Base-by-base conservation (phyloP, 2,329 filamentous ascomycete genomes). In the Acrodontium crateriforme region DNA sequence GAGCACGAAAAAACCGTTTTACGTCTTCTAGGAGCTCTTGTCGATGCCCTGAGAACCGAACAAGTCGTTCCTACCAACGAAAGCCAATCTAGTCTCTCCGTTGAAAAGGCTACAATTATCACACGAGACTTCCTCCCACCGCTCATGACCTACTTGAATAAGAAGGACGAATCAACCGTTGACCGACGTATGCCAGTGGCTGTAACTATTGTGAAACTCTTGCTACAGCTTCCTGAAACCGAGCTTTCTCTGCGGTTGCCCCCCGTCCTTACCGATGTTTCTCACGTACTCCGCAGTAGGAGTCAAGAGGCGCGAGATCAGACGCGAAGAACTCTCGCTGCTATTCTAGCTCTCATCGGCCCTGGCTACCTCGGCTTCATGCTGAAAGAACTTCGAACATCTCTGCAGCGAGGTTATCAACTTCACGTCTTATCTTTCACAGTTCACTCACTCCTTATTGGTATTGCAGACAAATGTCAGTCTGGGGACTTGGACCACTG, bases 351-450 rank as follows among this genome's bases (percentile, higher is more conserved):
- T 8, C 65, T 93, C 18, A 66, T 94, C 20, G 89, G 89, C 0
- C 71, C 87, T 0, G 65, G 71, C 1, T 91, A 82, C 51, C 78
- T 98, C 44, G 79, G 80, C 2, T 95, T 95, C 52, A 75, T 98
- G n/a, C 62, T 98, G 32, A 91, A 85, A 48, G 85, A 95, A 50
- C 62, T 98, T 14, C 70, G 83, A 27, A 77, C 78, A 32, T 82
- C 87, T 5, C 65, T 98, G 9, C 76, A 75, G 25, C 71, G 76
- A 44, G 89, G 89, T 4, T 93, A 91, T 46, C 89, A 98, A 46
- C 67, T 95, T 20, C 89, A 98, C 52, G 84, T 98, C 7, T 63
- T 98, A 14, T 94, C 87, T 0, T 98, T 81, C 52, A 95, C 89
- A 0, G 71, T 98, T 50, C 89, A 98, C 56, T 82, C 84, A 0